These are phyloP conservation scores for Blastomyces gilchristii DNA, from an alignment of 2,329 filamentous ascomycete genomes.

Conservation along the genomic window DNA sequence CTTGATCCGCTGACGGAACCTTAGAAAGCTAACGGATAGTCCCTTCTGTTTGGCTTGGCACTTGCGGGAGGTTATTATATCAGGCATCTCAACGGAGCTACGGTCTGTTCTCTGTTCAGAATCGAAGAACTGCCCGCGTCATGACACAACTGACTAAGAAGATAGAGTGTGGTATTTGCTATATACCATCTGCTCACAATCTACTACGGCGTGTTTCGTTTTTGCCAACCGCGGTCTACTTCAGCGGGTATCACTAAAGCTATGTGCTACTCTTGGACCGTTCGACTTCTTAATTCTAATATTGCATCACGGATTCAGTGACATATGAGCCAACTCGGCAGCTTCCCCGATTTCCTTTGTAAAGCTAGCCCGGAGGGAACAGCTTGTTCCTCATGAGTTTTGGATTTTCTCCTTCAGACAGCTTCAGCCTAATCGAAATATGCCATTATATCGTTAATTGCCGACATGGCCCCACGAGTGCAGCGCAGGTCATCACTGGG, in stretches of 20 bases:
- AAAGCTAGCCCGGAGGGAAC: background rate
- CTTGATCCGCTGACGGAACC: background rate
- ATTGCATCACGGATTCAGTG: background rate
- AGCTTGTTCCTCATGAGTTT: constrained; percentile 14
- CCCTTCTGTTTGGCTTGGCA: background rate
- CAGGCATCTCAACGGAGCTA: background rate
- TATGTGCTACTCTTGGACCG: background rate
- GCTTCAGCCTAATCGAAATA: constrained; percentile 13
- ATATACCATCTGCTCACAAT: background rate
- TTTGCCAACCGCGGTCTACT: background rate
- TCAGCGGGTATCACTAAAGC: background rate
- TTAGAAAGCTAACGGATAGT: background rate
- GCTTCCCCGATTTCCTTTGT: background rate
- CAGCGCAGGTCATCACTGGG: constrained; percentile 6
- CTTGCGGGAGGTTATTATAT: background rate
- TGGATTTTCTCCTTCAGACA: constrained; percentile 14
- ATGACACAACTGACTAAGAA: background rate
- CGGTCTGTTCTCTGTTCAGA: background rate
- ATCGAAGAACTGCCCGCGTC: background rate
- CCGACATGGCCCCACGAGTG: constrained; percentile 12
- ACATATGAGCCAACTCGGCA: background rate
- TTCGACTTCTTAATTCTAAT: background rate
- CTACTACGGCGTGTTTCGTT: background rate
- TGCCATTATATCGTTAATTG: constrained; percentile 13
- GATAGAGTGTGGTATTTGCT: background rate